phyloP scores from a whole-genome alignment of 306 rosid genomes.

The Styphnolobium japonicum region DNA sequence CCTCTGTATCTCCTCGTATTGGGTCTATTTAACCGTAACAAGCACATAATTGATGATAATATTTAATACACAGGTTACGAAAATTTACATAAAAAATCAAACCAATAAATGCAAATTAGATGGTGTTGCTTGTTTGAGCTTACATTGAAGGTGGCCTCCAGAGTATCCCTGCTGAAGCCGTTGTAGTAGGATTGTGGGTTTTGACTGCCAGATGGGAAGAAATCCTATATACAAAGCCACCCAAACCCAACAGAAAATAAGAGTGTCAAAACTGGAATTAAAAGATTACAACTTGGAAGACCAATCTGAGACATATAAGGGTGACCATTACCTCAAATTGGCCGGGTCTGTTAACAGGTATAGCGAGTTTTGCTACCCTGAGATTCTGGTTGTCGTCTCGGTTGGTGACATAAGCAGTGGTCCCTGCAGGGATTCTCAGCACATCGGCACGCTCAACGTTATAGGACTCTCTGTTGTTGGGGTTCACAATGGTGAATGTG shows the following conservation, averaged over 20 bases:
- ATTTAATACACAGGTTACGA: not conserved
- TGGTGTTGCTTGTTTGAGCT: not conserved
- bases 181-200: constrained; percentile 17
- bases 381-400: constrained; percentile 7
- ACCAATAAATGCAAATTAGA: not conserved
- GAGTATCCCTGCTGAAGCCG: constrained; percentile 23
- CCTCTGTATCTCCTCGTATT: constrained; percentile 17
- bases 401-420: not conserved
- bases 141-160: constrained; percentile 36
- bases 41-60: not conserved
- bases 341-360: constrained; percentile 12
- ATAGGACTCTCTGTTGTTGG: not conserved
- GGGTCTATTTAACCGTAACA: not conserved
- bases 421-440: constrained; percentile 10
- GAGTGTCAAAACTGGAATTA: not conserved
- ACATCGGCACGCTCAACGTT: constrained; percentile 25
- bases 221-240: not conserved
- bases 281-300: not conserved
- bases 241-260: not conserved
- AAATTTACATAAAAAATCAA: not conserved
- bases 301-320: not conserved
- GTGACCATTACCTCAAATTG: not conserved
- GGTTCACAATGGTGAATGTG: not conserved
- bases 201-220: not conserved
- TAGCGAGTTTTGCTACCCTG: not conserved